Conservation (phyloP, 345 rosid species). For the Eucalyptus marginata region DNA sequence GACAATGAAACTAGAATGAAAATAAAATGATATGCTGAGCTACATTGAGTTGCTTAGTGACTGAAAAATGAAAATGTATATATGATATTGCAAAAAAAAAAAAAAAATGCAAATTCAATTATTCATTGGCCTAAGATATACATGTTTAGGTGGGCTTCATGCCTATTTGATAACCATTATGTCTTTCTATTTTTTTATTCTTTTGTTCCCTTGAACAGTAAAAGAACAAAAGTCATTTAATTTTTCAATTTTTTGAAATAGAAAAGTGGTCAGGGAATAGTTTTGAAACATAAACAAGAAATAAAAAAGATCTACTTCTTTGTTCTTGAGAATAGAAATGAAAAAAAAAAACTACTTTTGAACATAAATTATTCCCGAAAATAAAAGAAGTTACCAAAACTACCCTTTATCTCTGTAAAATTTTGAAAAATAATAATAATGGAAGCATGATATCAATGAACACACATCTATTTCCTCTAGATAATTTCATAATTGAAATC, state of each 20-base stretch:
- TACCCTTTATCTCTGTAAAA: background rate
- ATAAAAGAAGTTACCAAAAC: fast-evolving
- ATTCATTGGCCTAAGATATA: background rate
- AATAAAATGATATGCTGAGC: background rate
- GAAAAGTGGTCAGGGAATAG: fast-evolving
- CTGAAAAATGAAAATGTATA: background rate
- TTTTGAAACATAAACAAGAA: fast-evolving
- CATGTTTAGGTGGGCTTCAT: background rate
- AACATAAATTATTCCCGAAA: fast-evolving
- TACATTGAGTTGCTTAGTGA: background rate
- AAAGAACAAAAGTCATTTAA: fast-evolving
- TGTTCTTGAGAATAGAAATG: background rate
- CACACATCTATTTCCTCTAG: background rate
- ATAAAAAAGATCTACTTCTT: fast-evolving
- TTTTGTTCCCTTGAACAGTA: fast-evolving
- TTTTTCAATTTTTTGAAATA: background rate
- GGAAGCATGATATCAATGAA: background rate
- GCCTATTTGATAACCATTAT: fast-evolving
- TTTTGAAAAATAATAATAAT: background rate
- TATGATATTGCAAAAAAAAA: background rate
- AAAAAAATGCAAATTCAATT: background rate
- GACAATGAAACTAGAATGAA: background rate
- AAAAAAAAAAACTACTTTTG: background rate
- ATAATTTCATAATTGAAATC: background rate
- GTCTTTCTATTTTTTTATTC: background rate